Conservation (phyloP, 805 yeast genomes). For the Candida silvicultrix region DNA sequence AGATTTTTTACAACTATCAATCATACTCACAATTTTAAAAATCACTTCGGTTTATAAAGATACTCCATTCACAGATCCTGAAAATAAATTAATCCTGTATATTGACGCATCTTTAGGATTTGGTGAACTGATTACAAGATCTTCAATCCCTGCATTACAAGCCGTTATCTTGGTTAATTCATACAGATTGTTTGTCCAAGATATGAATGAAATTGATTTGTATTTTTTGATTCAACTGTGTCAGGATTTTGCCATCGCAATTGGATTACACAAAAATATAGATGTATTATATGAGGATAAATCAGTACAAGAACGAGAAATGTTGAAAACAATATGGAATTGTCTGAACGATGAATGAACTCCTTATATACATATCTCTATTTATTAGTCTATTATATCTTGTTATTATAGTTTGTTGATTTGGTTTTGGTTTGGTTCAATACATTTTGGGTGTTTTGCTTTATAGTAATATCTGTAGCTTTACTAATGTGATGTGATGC, state of each 20-base stretch:
- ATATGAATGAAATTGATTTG: slow-evolving; percentile 12
- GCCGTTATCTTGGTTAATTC: slow-evolving; percentile 12
- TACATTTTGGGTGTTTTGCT: no score
- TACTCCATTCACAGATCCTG: slow-evolving; percentile 5
- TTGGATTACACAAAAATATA: slow-evolving; percentile 16
- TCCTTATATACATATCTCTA: background rate
- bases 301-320: slow-evolving; percentile 10
- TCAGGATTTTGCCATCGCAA: slow-evolving; percentile 16
- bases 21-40: slow-evolving; percentile 10
- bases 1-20: slow-evolving; percentile 11
- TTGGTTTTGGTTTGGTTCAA: no score
- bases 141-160: slow-evolving; percentile 13
- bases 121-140: slow-evolving; percentile 14
- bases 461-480: no score
- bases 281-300: slow-evolving; percentile 15
- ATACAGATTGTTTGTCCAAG: slow-evolving; percentile 12
- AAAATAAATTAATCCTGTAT: slow-evolving; percentile 7
- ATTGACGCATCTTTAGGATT: slow-evolving; percentile 14
- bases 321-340: slow-evolving; percentile 13
- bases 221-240: slow-evolving; percentile 13
- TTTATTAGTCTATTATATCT: background rate
- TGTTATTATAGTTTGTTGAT: no score
- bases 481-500: no score
- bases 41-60: slow-evolving; percentile 11
- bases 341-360: slow-evolving; percentile 1